phyloP scores from a whole-genome alignment of 805 yeast species.

The Barnettozyma botsteinii region DNA sequence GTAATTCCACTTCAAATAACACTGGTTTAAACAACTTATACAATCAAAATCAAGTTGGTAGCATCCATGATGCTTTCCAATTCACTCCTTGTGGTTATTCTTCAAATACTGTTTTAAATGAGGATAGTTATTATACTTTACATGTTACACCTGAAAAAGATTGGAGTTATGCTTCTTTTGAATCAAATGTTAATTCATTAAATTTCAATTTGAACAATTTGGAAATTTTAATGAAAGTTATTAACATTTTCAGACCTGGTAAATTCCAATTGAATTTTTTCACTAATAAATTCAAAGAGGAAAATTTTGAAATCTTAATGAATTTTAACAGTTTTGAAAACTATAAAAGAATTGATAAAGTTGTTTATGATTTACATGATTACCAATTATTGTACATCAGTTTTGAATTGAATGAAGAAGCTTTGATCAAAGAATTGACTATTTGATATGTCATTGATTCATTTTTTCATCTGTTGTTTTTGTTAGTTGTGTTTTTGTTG shows the following conservation, averaged over 20 bases:
- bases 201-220: constrained; percentile 37
- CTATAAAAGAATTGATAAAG: constrained; percentile 60
- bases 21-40: constrained; percentile 62
- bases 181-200: constrained; percentile 65
- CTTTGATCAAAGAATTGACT: constrained; percentile 15
- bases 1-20: constrained; percentile 57
- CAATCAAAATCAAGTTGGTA: constrained; percentile 25
- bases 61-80: constrained; percentile 78
- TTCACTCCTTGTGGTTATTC: constrained; percentile 95
- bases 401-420: constrained; percentile 39
- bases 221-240: constrained; percentile 53
- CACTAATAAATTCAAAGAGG: constrained; percentile 24
- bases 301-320: constrained; percentile 32
- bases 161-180: constrained; percentile 96
- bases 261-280: constrained; percentile 63
- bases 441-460: no score
- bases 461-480: no score
- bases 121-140: constrained; percentile 67
- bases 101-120: constrained; percentile 69
- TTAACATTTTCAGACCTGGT: constrained; percentile 65
- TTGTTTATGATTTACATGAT: constrained; percentile 67
- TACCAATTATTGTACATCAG: constrained; percentile 69
- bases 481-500: no score
- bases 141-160: constrained; percentile 93
- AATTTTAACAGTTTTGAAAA: constrained; percentile 32